Base-by-base conservation (phyloP, 2,329 filamentous ascomycete genomes). In the Phyllosticta paracitricarpa region DNA sequence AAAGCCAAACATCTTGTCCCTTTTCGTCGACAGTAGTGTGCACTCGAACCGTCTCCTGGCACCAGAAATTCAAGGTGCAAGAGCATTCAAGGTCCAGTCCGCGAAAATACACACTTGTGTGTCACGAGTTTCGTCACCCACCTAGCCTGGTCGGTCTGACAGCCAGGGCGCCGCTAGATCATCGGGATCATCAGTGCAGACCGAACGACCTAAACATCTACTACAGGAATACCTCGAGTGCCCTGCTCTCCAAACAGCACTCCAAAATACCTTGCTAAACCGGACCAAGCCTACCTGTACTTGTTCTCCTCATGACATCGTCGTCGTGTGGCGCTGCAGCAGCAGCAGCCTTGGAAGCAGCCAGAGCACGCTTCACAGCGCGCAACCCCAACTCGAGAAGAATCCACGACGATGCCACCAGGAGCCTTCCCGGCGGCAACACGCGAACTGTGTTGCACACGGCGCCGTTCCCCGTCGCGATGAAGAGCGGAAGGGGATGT, bases 401-500 rank as follows among this genome's bases (percentile, higher is more conserved):
- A n/a, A 40, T 72, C 28, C 69, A 76, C 56, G 40, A 71, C 26
- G 63, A 68, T 54, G 70, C 74, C 1, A 65, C 62, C 4, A 63
- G 67, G 30, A 68, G 65, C 53, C 62, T 76, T 2, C 74, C 74
- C 1, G 73, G 75, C 25, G 73, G 73, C 28, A 76, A 76, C 63
- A 77, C 74, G 0, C 66, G 73, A 4, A 71, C 68, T 33, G 63
- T 76, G 10, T 65, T 76, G 6, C 68, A 72, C 63, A 73, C 72
- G 26, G 59, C 67, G 3, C 74, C 74, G 4, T 77, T 74, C 61
- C 74, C 74, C 0, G 59, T 76, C 12, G 71, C 68, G 53, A 66
- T 75, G 12, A 69, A 66, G 17, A 66, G 64, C 14, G 73, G 70
- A 2, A 59, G 65, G 19, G 67, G 64, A 7, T 66, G 68, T 48